Percentiles rank a stretch among this genome's conserved stretches.
These are phyloP conservation scores for Penstemon davidsonii DNA, from an alignment of 257 asterid genomes.

Conservation along the genomic window DNA sequence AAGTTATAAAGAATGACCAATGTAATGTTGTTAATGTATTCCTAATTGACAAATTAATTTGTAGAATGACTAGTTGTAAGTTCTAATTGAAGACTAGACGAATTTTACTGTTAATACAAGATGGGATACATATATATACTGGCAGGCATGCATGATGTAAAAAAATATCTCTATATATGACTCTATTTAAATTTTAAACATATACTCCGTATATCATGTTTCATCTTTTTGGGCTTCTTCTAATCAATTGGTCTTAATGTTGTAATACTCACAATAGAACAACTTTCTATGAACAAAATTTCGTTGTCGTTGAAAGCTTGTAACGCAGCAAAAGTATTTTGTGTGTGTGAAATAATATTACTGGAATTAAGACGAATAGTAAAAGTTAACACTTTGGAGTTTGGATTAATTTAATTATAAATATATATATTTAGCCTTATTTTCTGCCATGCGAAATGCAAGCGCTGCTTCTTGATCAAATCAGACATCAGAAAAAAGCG, in stretches of 20 bases:
- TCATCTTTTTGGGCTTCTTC: slow-evolving; percentile 18
- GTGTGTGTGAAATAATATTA: slow-evolving; percentile 3
- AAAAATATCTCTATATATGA: too few relatives aligned
- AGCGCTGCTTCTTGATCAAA: slow-evolving; percentile 34
- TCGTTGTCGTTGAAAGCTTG: slow-evolving; percentile 23
- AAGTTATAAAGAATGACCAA: too few relatives aligned
- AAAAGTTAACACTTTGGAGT: slow-evolving; percentile 3
- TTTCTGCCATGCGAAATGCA: slow-evolving; percentile 33
- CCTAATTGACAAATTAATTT: too few relatives aligned
- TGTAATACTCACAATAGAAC: neutral
- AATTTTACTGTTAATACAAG: too few relatives aligned
- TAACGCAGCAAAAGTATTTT: neutral
- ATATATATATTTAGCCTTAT: slow-evolving; percentile 23
- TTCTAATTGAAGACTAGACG: too few relatives aligned
- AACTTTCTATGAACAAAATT: slow-evolving; percentile 20
- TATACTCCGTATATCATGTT: neutral
- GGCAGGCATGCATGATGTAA: too few relatives aligned
- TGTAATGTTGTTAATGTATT: too few relatives aligned
- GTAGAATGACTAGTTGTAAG: too few relatives aligned
- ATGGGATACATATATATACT: too few relatives aligned
- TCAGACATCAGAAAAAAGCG: slow-evolving; percentile 40
- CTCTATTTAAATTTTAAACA: too few relatives aligned
- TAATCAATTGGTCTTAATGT: slow-evolving; percentile 16
- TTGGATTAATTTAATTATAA: neutral
- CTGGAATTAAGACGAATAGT: slow-evolving; percentile 26